Evolutionary conservation across 495 filamentous ascomycete species (phyloP).

Genomic region (Tuber indicum): DNA sequence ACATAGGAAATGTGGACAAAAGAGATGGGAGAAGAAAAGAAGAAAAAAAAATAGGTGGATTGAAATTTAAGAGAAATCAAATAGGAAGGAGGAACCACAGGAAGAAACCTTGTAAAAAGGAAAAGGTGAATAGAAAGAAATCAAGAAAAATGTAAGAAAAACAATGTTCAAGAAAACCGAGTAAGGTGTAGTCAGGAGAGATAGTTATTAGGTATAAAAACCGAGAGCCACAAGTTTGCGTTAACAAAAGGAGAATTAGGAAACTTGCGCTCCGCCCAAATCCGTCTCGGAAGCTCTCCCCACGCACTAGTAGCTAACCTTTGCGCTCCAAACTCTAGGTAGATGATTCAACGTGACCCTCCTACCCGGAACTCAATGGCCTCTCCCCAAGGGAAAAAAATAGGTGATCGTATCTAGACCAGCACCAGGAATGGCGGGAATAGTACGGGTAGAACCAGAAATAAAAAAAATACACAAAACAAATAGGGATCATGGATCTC

Average conservation of each 20-base stretch:
- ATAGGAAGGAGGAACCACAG: not conserved
- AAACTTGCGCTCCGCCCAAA: slow-evolving; percentile 32
- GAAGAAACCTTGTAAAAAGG: slow-evolving; percentile 1
- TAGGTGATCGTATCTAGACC: not conserved
- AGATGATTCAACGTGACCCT: slow-evolving; percentile 7
- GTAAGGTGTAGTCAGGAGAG: slow-evolving; percentile 3
- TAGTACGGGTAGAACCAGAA: slow-evolving; percentile 26
- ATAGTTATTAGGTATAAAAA: slow-evolving; percentile 18
- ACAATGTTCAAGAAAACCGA: slow-evolving; percentile 38
- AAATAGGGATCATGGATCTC: slow-evolving; percentile 16
- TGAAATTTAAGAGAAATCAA: slow-evolving; percentile 16
- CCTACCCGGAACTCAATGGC: slow-evolving; percentile 9
- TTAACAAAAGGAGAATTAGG: slow-evolving; percentile 27
- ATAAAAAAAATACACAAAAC: slow-evolving; percentile 33
- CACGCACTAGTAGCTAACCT: slow-evolving; percentile 34
- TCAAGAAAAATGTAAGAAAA: slow-evolving; percentile 27
- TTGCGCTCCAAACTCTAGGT: slow-evolving; percentile 24
- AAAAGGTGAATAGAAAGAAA: slow-evolving; percentile 7
- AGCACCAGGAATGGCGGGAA: slow-evolving; percentile 9
- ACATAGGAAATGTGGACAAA: slow-evolving; percentile 1
- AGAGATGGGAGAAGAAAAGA: slow-evolving; percentile 5
- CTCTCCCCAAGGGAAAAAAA: not conserved
- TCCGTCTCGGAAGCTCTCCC: slow-evolving; percentile 33
- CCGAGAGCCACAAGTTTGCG: slow-evolving; percentile 25
- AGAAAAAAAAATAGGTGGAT: slow-evolving; percentile 11